Evolutionary conservation across 2,329 filamentous ascomycete species (phyloP).

Genomic region (Penicillium expansum): DNA sequence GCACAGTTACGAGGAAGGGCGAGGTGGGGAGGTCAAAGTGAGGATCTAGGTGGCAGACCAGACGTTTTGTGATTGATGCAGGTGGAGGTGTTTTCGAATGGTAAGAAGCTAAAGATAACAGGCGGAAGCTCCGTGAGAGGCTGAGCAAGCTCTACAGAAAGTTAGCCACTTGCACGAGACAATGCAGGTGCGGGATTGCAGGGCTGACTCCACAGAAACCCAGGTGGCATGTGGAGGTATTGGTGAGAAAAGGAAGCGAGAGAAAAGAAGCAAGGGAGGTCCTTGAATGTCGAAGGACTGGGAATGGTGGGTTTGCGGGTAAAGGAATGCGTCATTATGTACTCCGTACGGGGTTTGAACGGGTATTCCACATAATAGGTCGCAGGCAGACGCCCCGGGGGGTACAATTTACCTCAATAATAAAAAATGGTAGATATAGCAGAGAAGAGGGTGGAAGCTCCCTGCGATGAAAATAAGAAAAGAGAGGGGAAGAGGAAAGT

Average conservation of each 20-base stretch:
- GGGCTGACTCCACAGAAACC: slow-evolving; percentile 19
- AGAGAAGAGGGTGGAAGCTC: background rate
- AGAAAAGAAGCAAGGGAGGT: slow-evolving; percentile 21
- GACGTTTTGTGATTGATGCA: background rate
- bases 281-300: slow-evolving; percentile 16
- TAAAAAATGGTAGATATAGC: background rate
- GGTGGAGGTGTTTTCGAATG: background rate
- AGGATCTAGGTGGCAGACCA: background rate
- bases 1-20: background rate
- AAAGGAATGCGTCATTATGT: slow-evolving; percentile 39
- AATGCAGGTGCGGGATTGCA: slow-evolving; percentile 10
- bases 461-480: background rate
- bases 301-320: slow-evolving; percentile 22
- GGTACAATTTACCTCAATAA: background rate
- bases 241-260: slow-evolving; percentile 7
- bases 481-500: slow-evolving; percentile 7
- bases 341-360: slow-evolving; percentile 24
- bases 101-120: slow-evolving; percentile 4
- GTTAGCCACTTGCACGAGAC: slow-evolving; percentile 17
- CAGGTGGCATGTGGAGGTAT: slow-evolving; percentile 27
- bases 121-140: background rate
- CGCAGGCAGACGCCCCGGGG: background rate
- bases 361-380: slow-evolving; percentile 10
- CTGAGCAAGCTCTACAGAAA: slow-evolving; percentile 16
- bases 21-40: background rate